These are phyloP conservation scores for Candida smagusa DNA, from an alignment of 1,139 yeast genomes.

Conservation along the genomic window DNA sequence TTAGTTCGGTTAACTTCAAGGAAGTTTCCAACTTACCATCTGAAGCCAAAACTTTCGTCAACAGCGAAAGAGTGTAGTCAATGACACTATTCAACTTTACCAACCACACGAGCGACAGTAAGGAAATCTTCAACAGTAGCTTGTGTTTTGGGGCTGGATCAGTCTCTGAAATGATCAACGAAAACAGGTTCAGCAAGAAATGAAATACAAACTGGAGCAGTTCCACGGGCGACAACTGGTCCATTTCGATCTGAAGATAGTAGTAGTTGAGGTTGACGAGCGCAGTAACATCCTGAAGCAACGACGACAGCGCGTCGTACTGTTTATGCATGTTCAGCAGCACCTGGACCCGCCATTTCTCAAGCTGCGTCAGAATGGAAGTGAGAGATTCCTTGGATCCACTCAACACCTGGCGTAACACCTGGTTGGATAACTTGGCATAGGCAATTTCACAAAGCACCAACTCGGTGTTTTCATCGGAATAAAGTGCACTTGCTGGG, in stretches of 20 bases:
- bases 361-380: conserved; percentile 25
- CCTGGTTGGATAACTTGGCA: conserved; percentile 17
- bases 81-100: conserved; percentile 37
- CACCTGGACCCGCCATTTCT: conserved; percentile 35
- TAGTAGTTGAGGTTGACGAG: conserved; percentile 37
- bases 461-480: conserved; percentile 19
- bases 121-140: conserved; percentile 10
- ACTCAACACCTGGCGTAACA: conserved; percentile 5
- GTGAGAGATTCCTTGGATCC: conserved; percentile 10
- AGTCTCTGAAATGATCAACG: conserved; percentile 29
- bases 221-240: conserved; percentile 37
- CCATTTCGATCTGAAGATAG: conserved; percentile 39
- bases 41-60: conserved; percentile 16
- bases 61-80: conserved; percentile 25
- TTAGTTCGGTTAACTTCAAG: conserved; percentile 19
- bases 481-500: conserved; percentile 9
- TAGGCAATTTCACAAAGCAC: conserved; percentile 21
- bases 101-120: conserved; percentile 29
- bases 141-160: conserved; percentile 8
- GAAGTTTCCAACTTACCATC: conserved; percentile 13
- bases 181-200: conserved; percentile 40
- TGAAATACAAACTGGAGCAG: conserved; percentile 42
- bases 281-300: conserved; percentile 32
- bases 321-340: conserved; percentile 27
- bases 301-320: conserved; percentile 20